phyloP scores from a whole-genome alignment of 1,284 basidiomycete species.

The Cutaneotrichosporon sp. region DNA sequence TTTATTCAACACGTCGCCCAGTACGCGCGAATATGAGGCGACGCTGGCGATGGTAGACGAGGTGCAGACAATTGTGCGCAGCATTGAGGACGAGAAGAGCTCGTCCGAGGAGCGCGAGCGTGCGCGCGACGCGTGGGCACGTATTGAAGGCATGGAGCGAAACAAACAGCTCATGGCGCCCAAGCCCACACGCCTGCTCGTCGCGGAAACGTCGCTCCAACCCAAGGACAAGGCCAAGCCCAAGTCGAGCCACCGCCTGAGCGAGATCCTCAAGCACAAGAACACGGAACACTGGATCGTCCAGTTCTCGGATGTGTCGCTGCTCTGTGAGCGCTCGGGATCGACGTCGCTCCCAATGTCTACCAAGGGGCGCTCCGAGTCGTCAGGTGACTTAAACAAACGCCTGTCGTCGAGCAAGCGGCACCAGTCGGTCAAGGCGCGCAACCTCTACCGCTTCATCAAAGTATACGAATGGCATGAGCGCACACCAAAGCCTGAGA shows the following conservation, averaged over 20 bases:
- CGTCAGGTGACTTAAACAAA: conserved; percentile 64
- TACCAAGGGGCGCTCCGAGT: conserved; percentile 49
- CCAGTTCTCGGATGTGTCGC: conserved; percentile 86
- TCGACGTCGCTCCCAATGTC: conserved; percentile 80
- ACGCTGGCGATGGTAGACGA: conserved; percentile 94
- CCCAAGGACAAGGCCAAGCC: conserved; percentile 31
- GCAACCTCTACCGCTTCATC: conserved; percentile 73
- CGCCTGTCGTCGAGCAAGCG: conserved; percentile 44
- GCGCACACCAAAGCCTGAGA: conserved; percentile 3
- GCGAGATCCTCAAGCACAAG: conserved; percentile 54
- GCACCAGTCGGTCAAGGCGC: conserved; percentile 66
- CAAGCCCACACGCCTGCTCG: conserved; percentile 76
- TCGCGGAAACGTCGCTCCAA: conserved; percentile 60
- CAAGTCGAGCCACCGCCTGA: conserved; percentile 69
- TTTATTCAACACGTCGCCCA: conserved; percentile 90
- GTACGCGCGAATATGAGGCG: conserved; percentile 93
- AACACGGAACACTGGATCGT: conserved; percentile 87
- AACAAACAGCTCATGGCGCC: conserved; percentile 65
- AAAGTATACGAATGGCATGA: conserved; percentile 76
- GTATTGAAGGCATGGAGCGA: conserved; percentile 91
- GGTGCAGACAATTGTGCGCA: conserved; percentile 88
- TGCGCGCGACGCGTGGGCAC: conserved; percentile 87
- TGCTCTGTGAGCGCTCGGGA: conserved; percentile 84
- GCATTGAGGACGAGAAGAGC: conserved; percentile 96
- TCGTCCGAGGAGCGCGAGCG: conserved; percentile 91